phyloP scores from a whole-genome alignment of 495 filamentous ascomycete species.

The Thermothielavioides terrestris region DNA sequence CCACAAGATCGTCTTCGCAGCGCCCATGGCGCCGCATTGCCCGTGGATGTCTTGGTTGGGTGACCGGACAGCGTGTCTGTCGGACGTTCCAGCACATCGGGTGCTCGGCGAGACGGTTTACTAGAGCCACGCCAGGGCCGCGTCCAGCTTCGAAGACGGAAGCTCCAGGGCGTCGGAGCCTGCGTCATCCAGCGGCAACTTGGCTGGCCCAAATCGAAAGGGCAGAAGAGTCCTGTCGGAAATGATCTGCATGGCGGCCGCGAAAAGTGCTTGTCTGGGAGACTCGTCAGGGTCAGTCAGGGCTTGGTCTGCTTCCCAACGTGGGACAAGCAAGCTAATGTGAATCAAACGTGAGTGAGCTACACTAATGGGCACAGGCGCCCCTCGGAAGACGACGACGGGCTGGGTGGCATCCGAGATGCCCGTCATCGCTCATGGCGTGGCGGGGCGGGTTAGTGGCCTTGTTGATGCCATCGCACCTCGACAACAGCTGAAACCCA shows the following conservation, averaged over 20 bases:
- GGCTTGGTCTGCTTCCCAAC: no score
- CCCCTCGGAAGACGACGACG: not conserved
- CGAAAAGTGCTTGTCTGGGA: not conserved
- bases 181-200: not conserved
- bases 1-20: not conserved
- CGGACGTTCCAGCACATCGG: not conserved
- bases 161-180: not conserved
- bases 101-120: not conserved
- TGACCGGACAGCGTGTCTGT: not conserved
- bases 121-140: not conserved
- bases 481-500: not conserved
- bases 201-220: not conserved
- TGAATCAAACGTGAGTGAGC: not conserved
- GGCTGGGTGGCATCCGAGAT: slow-evolving; percentile 4
- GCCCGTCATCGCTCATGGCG: slow-evolving; percentile 11
- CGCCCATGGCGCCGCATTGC: not conserved
- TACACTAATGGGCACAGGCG: not conserved
- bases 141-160: not conserved
- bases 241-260: slow-evolving; percentile 1
- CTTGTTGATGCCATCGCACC: slow-evolving; percentile 2
- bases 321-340: no score
- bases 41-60: not conserved
- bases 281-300: not conserved
- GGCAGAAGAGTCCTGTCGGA: not conserved
- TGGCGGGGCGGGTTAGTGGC: slow-evolving; percentile 5